These are phyloP conservation scores for Plasmodium falciparum DNA, from an alignment of 169 alveolate species.

Conservation along the genomic window DNA sequence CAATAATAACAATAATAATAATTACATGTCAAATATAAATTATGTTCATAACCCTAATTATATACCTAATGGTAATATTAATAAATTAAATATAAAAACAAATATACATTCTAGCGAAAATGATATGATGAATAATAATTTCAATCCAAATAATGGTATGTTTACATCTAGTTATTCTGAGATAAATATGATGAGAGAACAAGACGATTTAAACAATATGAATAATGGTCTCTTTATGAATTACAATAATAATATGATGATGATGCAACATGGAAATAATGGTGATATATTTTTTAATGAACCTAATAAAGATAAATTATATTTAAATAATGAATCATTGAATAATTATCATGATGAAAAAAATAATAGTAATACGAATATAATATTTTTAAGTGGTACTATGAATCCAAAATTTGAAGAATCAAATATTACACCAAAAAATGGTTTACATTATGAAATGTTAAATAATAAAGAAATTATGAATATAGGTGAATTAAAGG, in stretches of 20 bases:
- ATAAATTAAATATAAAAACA: background rate
- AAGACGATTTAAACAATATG: conserved; percentile 23
- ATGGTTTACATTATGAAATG: conserved; percentile 2
- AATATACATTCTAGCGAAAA: background rate
- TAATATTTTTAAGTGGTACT: conserved; percentile 15
- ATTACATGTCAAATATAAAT: background rate
- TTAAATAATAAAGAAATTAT: background rate
- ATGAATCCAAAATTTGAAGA: conserved; percentile 44
- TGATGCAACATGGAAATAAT: background rate
- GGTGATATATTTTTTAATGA: conserved; percentile 25
- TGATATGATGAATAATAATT: background rate
- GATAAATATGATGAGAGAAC: conserved; percentile 24
- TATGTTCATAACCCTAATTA: background rate
- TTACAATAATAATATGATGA: conserved; percentile 10
- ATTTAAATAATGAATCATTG: conserved; percentile 9
- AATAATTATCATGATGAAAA: conserved; percentile 36
- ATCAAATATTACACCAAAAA: conserved; percentile 16
- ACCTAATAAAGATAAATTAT: conserved; percentile 38
- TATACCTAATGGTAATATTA: background rate
- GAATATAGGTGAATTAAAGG: conserved; percentile 21
- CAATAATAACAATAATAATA: background rate
- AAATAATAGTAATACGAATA: conserved; percentile 8
- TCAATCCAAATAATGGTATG: conserved; percentile 20
- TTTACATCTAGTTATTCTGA: conserved; percentile 29
- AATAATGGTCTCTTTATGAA: conserved; percentile 17